Evolutionary conservation across 768 basidiomycete genomes (phyloP).

Genomic region (Kwoniella bestiolae): DNA sequence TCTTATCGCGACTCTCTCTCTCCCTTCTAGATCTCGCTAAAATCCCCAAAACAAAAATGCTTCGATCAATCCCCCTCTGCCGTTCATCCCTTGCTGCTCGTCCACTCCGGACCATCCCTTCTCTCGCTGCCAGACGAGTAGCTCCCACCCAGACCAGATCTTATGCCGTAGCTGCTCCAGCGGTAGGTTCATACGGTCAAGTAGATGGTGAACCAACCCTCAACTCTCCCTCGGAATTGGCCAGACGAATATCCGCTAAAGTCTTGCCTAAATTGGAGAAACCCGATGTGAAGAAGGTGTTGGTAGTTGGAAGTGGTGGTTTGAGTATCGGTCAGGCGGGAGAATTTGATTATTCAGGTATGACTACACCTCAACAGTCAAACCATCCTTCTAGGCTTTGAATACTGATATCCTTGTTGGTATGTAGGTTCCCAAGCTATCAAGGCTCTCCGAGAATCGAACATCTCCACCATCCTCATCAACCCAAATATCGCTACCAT

Average conservation of each 20-base stretch:
- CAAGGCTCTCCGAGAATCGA: slow-evolving; percentile 95
- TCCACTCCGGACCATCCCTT: slow-evolving; percentile 15
- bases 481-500: slow-evolving; percentile 99
- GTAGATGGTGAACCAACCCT: slow-evolving; percentile 60
- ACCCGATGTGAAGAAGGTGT: slow-evolving; percentile 89
- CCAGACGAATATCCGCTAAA: slow-evolving; percentile 87
- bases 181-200: slow-evolving; percentile 56
- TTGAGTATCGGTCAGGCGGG: slow-evolving; percentile 97
- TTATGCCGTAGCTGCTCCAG: slow-evolving; percentile 58
- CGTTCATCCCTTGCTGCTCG: slow-evolving; percentile 18
- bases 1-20: not conserved
- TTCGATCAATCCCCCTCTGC: slow-evolving; percentile 25
- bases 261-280: slow-evolving; percentile 90
- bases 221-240: slow-evolving; percentile 92
- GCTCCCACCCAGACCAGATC: slow-evolving; percentile 11
- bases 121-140: slow-evolving; percentile 16
- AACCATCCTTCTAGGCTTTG: not conserved
- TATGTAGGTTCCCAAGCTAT: slow-evolving; percentile 85
- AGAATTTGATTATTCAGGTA: slow-evolving; percentile 96
- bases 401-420: not conserved
- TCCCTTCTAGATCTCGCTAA: not conserved
- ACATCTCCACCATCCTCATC: slow-evolving; percentile 89
- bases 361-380: slow-evolving; percentile 19
- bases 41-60: slow-evolving; percentile 14
- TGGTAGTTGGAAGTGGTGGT: slow-evolving; percentile 95